Conservation (phyloP, 2,329 filamentous ascomycete species). For the Fusarium keratoplasticum region DNA sequence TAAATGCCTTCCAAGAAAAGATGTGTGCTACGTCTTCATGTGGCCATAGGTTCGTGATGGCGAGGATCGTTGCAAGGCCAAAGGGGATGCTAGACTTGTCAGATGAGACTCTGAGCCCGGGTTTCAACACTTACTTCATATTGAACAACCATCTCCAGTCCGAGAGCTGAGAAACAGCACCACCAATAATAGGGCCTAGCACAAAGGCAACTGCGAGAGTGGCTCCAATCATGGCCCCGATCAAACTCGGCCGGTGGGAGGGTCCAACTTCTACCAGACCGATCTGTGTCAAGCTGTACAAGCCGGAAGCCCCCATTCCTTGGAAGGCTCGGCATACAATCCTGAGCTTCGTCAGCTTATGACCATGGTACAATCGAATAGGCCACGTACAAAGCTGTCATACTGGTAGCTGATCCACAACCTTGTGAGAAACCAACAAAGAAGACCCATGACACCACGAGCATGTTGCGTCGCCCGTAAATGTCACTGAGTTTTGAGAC, state of each 20-base stretch:
- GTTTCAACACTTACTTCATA: slow-evolving; percentile 62
- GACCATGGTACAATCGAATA: background rate
- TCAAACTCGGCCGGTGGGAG: slow-evolving; percentile 62
- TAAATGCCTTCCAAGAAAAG: slow-evolving; percentile 56
- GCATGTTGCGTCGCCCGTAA: slow-evolving; percentile 64
- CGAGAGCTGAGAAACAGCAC: slow-evolving; percentile 63
- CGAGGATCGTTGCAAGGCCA: slow-evolving; percentile 58
- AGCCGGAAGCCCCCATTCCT: slow-evolving; percentile 69
- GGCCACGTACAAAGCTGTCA: slow-evolving; percentile 62
- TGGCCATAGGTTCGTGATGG: slow-evolving; percentile 61
- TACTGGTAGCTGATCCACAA: slow-evolving; percentile 62
- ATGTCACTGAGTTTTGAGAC: slow-evolving; percentile 71
- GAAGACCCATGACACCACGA: slow-evolving; percentile 63
- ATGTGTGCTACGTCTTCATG: slow-evolving; percentile 50
- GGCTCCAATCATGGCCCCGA: slow-evolving; percentile 66
- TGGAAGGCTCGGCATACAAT: slow-evolving; percentile 70
- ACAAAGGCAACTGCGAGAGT: slow-evolving; percentile 69
- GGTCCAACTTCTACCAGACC: slow-evolving; percentile 68
- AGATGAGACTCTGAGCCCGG: slow-evolving; percentile 1
- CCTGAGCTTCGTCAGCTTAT: slow-evolving; percentile 50
- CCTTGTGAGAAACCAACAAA: slow-evolving; percentile 68
- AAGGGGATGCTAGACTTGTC: slow-evolving; percentile 59
- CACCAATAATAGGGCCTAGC: slow-evolving; percentile 68
- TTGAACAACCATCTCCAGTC: slow-evolving; percentile 72
- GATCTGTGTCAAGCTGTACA: slow-evolving; percentile 71